Conservation (phyloP, 164 flowering plant genomes). For the grape (Vitis vinifera) region DNA sequence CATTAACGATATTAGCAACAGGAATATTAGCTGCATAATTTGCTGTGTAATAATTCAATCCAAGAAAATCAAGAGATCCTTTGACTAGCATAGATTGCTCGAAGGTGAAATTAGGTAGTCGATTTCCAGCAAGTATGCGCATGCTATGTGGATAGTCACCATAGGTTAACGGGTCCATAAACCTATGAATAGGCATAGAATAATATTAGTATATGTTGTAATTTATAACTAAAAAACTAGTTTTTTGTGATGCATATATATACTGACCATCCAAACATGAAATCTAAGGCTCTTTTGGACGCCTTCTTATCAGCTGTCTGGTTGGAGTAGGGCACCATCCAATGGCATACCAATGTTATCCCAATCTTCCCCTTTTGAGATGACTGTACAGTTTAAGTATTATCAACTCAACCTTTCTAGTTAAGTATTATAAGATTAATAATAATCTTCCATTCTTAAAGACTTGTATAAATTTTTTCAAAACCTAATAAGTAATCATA, state of each 20-base stretch:
- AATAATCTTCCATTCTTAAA: no score
- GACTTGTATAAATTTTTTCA: no score
- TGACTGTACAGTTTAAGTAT: not conserved
- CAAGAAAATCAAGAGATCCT: constrained; percentile 51
- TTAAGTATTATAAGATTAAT: no score
- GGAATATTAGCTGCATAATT: constrained; percentile 24
- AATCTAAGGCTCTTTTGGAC: constrained; percentile 11
- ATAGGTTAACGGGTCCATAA: constrained; percentile 39
- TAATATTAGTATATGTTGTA: not conserved
- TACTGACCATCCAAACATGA: constrained; percentile 32
- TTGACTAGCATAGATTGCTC: constrained; percentile 32
- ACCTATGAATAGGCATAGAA: constrained; percentile 27
- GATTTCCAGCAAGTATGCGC: constrained; percentile 28
- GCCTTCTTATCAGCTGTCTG: not conserved
- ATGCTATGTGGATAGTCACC: constrained; percentile 58
- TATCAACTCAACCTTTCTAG: no score
- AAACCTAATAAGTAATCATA: no score
- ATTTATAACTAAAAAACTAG: not conserved
- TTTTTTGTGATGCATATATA: no score
- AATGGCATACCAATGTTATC: constrained; percentile 1
- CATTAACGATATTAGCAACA: not conserved
- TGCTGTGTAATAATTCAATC: constrained; percentile 50
- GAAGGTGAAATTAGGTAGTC: constrained; percentile 54
- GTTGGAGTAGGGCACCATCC: constrained; percentile 2
- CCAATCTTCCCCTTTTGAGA: constrained; percentile 16